Conservation (phyloP, 148 eudicot species). For the Nyssa sinensis region DNA sequence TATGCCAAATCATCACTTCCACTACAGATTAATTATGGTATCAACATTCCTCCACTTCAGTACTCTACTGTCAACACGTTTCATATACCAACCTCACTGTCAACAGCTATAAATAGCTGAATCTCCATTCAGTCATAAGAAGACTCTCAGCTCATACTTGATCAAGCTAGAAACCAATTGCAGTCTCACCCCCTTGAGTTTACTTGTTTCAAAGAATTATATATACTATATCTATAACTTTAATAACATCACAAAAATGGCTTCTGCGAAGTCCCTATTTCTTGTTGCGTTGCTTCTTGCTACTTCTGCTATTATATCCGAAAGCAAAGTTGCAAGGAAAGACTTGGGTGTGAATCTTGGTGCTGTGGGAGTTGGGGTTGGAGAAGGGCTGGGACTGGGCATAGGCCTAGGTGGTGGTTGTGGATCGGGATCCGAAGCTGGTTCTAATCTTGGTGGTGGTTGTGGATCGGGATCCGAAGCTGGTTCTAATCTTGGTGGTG, state of each 20-base stretch:
- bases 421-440: slow-evolving; percentile 31
- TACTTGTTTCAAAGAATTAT: no score
- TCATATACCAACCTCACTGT: background rate
- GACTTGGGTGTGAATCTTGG: slow-evolving; percentile 69
- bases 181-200: background rate
- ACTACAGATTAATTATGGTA: background rate
- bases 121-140: background rate
- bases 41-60: slow-evolving; percentile 1
- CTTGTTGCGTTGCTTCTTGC: slow-evolving; percentile 17
- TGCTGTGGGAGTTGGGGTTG: slow-evolving; percentile 46
- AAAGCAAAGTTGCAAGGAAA: slow-evolving; percentile 60
- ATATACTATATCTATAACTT: no score
- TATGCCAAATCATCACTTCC: slow-evolving; percentile 18
- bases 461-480: no score
- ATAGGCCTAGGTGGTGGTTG: slow-evolving; percentile 36
- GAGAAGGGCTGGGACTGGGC: slow-evolving; percentile 45
- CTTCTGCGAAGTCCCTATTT: slow-evolving; percentile 16
- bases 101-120: slow-evolving; percentile 22
- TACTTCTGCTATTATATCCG: slow-evolving; percentile 22
- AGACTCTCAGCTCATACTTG: background rate
- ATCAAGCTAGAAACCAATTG: background rate
- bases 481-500: no score
- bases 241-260: slow-evolving; percentile 24
- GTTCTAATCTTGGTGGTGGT: slow-evolving; percentile 1
- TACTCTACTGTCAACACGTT: background rate